These are phyloP conservation scores for Gorgonomyces haynaldii DNA, from an alignment of 192 early-diverging fungal genomes.

Conservation along the genomic window DNA sequence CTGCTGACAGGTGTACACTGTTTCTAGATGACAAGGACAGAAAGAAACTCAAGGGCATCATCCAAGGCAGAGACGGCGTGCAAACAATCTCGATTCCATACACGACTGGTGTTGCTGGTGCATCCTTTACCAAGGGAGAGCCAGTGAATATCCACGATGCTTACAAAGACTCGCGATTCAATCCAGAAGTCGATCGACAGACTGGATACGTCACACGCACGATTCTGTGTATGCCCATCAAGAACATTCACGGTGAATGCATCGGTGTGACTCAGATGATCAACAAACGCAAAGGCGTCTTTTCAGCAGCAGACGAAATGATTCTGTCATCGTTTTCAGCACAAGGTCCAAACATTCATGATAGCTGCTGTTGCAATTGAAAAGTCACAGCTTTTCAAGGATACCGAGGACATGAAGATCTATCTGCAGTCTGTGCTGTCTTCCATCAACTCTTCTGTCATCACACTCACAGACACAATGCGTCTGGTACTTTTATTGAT, in stretches of 20 bases:
- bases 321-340: slow-evolving; percentile 39
- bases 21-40: slow-evolving; percentile 27
- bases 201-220: slow-evolving; percentile 33
- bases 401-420: slow-evolving; percentile 35
- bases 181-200: slow-evolving; percentile 36
- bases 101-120: slow-evolving; percentile 30
- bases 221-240: slow-evolving; percentile 39
- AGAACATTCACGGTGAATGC: slow-evolving; percentile 29
- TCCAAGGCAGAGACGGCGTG: slow-evolving; percentile 25
- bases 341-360: slow-evolving; percentile 26
- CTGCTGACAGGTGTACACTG: slow-evolving; percentile 32
- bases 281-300: slow-evolving; percentile 29
- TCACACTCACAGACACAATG: slow-evolving; percentile 28
- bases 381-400: slow-evolving; percentile 41
- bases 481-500: slow-evolving; percentile 4
- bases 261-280: slow-evolving; percentile 46
- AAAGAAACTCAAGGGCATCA: slow-evolving; percentile 25
- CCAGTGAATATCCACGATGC: slow-evolving; percentile 35
- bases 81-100: slow-evolving; percentile 31
- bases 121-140: slow-evolving; percentile 30
- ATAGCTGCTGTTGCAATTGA: slow-evolving; percentile 45
- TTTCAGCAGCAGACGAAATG: slow-evolving; percentile 35
- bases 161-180: slow-evolving; percentile 37
- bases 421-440: slow-evolving; percentile 28
- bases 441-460: slow-evolving; percentile 39